Base-by-base conservation (phyloP, 371 early-diverging fungal genomes). In the Furculomyces boomerangus region DNA sequence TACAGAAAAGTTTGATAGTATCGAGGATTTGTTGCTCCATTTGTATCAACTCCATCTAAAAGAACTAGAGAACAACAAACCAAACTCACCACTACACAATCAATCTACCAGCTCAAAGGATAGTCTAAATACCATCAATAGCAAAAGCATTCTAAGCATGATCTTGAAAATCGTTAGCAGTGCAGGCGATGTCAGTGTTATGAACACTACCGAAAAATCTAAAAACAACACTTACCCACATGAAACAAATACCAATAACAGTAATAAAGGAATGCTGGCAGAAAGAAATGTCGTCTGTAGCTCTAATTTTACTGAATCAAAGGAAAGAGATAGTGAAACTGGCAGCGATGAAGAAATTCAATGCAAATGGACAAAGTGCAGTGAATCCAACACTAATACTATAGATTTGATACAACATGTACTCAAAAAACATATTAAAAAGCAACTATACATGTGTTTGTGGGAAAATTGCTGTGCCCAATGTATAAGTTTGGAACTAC, bases 321-420 rank as follows among this genome's bases (percentile, higher is more conserved):
- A n/a, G n/a, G n/a, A n/a, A n/a, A n/a, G n/a, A 25, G 26, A 48
- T 51, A 26, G 43, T 31, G 39, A 44, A 32, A 2, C 31, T 49
- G 18, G 32, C 41, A 16, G 54, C 49, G 32, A 28, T 13, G 2
- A 3, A 2, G 58, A 56, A 28, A 56, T 66, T 27, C 61, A 74
- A 28, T 90, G 90, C 65, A 77, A 73, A 26, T 90, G 90, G 90
- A 81, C 74, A 30, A 71, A 79, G 5, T 89, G 90, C 64, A 65
- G 69, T 1, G 73, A 74, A 14, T 68, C 71, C 8, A 64, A 72
- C 37, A 66, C 61, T 43, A 80, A 72, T 32, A 63, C 74, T 13
- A 74, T 79, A 32, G 77, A 75, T 40, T 64, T 87, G 31, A 56
- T 88, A 1, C 66, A 72, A 43, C 88, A 88, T 58, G 64, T 90